A percentile compares a stretch with the other conserved stretches of the same genome.
Evolutionary conservation across 129 eudicot genomes (phyloP).

Genomic region (Scalesia atractyloides): DNA sequence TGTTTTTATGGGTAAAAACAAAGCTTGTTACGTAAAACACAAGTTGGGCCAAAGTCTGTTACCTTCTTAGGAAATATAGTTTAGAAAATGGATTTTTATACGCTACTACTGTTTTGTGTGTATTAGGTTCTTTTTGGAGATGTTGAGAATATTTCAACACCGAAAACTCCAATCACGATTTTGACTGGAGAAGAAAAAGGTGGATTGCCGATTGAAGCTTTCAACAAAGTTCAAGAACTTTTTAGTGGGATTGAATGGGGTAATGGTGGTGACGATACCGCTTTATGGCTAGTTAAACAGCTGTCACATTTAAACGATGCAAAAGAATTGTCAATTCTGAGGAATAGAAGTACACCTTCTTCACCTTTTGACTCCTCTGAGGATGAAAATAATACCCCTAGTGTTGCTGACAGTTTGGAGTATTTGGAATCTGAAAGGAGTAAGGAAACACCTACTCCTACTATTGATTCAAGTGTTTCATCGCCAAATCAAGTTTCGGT

Average conservation of each 20-base stretch:
- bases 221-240: conserved; percentile 94
- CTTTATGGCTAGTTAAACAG: conserved; percentile 91
- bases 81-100: conserved; percentile 12
- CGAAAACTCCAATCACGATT: conserved; percentile 64
- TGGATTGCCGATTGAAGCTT: conserved; percentile 97
- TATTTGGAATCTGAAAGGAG: conserved; percentile 75
- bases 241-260: conserved; percentile 92
- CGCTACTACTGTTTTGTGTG: conserved; percentile 15
- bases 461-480: conserved; percentile 41
- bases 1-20: neutral
- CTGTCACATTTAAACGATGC: conserved; percentile 71
- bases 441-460: conserved; percentile 35
- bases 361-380: conserved; percentile 92
- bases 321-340: conserved; percentile 69
- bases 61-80: neutral
- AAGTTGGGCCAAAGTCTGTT: neutral
- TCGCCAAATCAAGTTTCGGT: conserved; percentile 32
- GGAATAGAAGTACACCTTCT: conserved; percentile 67
- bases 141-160: conserved; percentile 64
- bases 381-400: conserved; percentile 84
- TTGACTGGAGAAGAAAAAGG: conserved; percentile 88
- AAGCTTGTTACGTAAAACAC: neutral
- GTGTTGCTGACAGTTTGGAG: conserved; percentile 91
- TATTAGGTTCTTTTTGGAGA: conserved; percentile 89
- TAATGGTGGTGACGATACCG: conserved; percentile 86